Base-by-base conservation (phyloP, 2,329 filamentous ascomycete species). In the Cyphellophora europaea region DNA sequence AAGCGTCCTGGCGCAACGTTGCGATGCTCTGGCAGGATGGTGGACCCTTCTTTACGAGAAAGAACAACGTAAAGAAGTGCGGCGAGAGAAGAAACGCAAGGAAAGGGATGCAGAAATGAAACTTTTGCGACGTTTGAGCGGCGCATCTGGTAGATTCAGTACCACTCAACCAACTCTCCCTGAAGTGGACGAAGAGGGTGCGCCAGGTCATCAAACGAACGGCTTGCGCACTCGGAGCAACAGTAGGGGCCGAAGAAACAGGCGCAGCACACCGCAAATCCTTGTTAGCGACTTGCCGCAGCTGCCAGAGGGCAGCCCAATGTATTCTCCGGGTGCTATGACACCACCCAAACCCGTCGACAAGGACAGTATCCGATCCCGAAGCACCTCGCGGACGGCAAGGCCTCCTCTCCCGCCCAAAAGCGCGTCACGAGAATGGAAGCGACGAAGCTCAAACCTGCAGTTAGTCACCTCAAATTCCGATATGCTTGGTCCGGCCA, bases 31-130 rank as follows among this genome's bases (percentile, higher is more conserved):
- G 32, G 85, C 87, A 33, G 91, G 91, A 5, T 98, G 91, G 91
- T 98, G 91, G 91, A 83, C 85, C 3, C 61, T 98, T 17, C 63
- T 98, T 25, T 77, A 96, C 6, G 91, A 96, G 53, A 98, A 96
- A 56, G 91, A 98, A 54, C 77, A 87, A 54, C 77, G 87, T 6
- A 98, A 98, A 58, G 79, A 88, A 45, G 72, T 65, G 42, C 71
- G 87, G 41, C 71, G 80, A 43, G 87, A 95, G 50, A 74, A 77
- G 35, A 95, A 89, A 54, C 75, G 89, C 6, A 86, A 74, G 53
- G 88, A 96, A 54, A 79, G 77, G 49, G 88, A 98, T 50, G 71
- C 73, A 2, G 86, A 96, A 51, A 77, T 77, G 37, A 81, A 86
- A 55, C 84, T 77, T 42, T 68, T 91, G 18, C 72, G 87, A 34